phyloP scores from a whole-genome alignment of 345 rosid genomes.

The sweet orange (Citrus sinensis) region DVS_A1.0 CM039163.1:39524001-39524500 shows the following conservation, averaged over 20 bases:
- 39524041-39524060: conserved; percentile 62
- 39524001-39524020: background rate
- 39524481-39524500: too few species aligned
- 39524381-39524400: background rate
- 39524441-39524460: background rate
- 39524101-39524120: conserved; percentile 91
- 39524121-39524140: conserved; percentile 82
- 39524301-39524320: background rate
- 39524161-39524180: conserved; percentile 56
- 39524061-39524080: conserved; percentile 97
- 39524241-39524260: background rate
- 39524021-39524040: background rate
- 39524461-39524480: too few species aligned
- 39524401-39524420: background rate
- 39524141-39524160: conserved; percentile 86
- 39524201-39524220: background rate
- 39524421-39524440: background rate
- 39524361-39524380: background rate
- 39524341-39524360: background rate
- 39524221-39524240: background rate
- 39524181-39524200: conserved; percentile 3
- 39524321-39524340: background rate
- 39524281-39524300: background rate
- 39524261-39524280: background rate
- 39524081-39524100: conserved; percentile 87